phyloP scores from a whole-genome alignment of 2,329 filamentous ascomycete species.

The Aureobasidium sp. region DNA sequence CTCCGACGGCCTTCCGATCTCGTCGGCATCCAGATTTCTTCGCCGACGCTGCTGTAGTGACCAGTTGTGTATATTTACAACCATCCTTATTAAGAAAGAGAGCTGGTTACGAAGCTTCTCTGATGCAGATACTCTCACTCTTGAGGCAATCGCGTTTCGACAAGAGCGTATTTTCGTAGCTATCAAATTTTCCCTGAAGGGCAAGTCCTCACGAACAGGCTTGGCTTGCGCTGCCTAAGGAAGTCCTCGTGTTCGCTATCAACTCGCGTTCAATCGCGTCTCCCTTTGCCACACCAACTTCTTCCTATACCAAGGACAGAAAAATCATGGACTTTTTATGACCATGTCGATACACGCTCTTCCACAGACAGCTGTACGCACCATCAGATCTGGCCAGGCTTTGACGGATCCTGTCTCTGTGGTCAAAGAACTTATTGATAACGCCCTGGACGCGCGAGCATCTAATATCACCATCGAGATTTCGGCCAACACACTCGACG shows the following conservation, averaged over 20 bases:
- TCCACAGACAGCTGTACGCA: conserved; percentile 37
- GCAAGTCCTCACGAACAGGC: not conserved
- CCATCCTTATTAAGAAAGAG: not conserved
- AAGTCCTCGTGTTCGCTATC: not conserved
- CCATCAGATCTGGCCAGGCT: conserved; percentile 52
- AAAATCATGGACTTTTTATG: not conserved
- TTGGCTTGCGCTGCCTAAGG: not conserved
- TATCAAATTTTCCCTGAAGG: not conserved
- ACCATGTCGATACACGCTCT: conserved; percentile 35
- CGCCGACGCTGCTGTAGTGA: not conserved
- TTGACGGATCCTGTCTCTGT: conserved; percentile 52
- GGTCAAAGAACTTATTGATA: conserved; percentile 71
- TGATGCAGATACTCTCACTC: not conserved
- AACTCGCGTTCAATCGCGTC: not conserved
- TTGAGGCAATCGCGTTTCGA: not conserved
- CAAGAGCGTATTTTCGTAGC: not conserved
- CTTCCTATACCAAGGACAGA: not conserved
- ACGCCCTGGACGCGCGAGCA: conserved; percentile 63
- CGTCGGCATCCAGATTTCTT: not conserved
- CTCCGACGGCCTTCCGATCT: not conserved
- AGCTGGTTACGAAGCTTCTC: too few relatives aligned
- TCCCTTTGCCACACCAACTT: not conserved
- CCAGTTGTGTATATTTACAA: not conserved
- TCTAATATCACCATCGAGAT: conserved; percentile 57
- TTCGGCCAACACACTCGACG: conserved; percentile 57